Evolutionary conservation across 2,329 filamentous ascomycete species (phyloP).

Genomic region (Microdochium paspali): DNA sequence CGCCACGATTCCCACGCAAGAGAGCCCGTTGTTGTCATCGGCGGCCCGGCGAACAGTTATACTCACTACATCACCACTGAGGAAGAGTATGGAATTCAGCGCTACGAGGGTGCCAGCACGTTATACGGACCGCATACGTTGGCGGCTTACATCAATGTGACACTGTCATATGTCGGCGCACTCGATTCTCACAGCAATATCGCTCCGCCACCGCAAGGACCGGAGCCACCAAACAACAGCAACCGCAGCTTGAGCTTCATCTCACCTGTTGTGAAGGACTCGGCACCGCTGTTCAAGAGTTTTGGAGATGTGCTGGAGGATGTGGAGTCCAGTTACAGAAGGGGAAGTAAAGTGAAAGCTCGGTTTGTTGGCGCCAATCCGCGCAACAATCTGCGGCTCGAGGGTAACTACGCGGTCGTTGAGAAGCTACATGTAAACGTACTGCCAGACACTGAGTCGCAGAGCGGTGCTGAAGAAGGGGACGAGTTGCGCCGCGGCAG

Average conservation of each 20-base stretch:
- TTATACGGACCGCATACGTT: slow-evolving; percentile 78
- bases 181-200: slow-evolving; percentile 38
- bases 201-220: slow-evolving; percentile 32
- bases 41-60: slow-evolving; percentile 86
- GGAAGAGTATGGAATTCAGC: slow-evolving; percentile 73
- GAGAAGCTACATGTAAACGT: slow-evolving; percentile 43
- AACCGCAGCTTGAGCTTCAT: slow-evolving; percentile 71
- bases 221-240: slow-evolving; percentile 67
- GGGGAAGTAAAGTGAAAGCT: slow-evolving; percentile 51
- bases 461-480: slow-evolving; percentile 4
- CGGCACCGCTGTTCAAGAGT: slow-evolving; percentile 48
- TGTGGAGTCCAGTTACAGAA: slow-evolving; percentile 37
- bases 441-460: slow-evolving; percentile 4
- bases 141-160: slow-evolving; percentile 79
- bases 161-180: slow-evolving; percentile 58
- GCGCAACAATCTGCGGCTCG: slow-evolving; percentile 72
- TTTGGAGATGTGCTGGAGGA: slow-evolving; percentile 61
- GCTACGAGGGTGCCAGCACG: slow-evolving; percentile 86
- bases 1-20: background rate
- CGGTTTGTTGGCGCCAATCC: slow-evolving; percentile 82
- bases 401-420: slow-evolving; percentile 67
- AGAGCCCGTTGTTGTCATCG: slow-evolving; percentile 66
- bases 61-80: slow-evolving; percentile 72
- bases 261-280: slow-evolving; percentile 65
- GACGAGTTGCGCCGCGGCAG: slow-evolving; percentile 2